Conservation (phyloP, 345 rosid genomes). For the Linum usitatissimum region DNA sequence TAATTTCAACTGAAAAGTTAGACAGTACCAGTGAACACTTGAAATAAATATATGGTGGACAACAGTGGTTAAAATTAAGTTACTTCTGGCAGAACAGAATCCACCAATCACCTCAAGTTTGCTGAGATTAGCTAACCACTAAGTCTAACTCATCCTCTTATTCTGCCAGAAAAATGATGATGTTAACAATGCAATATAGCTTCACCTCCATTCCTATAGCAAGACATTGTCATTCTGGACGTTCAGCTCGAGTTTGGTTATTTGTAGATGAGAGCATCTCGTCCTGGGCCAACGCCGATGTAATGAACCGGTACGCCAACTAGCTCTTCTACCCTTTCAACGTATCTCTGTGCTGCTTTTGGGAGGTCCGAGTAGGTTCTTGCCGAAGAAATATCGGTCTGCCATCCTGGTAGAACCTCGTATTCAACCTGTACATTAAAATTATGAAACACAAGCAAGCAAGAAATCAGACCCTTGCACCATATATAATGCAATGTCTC, state of each 20-base stretch:
- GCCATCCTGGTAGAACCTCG: slow-evolving; percentile 90
- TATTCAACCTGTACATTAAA: slow-evolving; percentile 56
- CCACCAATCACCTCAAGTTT: too few relatives aligned
- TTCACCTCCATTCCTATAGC: too few relatives aligned
- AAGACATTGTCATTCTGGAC: too few relatives aligned
- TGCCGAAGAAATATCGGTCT: slow-evolving; percentile 60
- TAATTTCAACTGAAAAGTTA: too few relatives aligned
- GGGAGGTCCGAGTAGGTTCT: slow-evolving; percentile 81
- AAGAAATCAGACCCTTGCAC: not conserved
- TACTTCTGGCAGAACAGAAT: too few relatives aligned
- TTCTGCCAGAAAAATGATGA: too few relatives aligned
- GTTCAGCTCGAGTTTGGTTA: slow-evolving; percentile 12
- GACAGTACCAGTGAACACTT: too few relatives aligned
- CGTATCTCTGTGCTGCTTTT: slow-evolving; percentile 58
- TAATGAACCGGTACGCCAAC: slow-evolving; percentile 74
- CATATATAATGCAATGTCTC: not conserved
- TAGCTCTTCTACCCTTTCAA: slow-evolving; percentile 85
- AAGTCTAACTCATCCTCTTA: too few relatives aligned
- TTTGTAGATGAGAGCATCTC: slow-evolving; percentile 83
- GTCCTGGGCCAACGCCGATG: slow-evolving; percentile 88
- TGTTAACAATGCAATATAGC: too few relatives aligned
- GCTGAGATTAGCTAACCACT: too few relatives aligned
- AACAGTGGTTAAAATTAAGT: too few relatives aligned
- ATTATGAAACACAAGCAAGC: not conserved
- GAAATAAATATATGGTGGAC: too few relatives aligned